Conservation (phyloP, 306 rosid genomes). For the Trifolium repens region DNA sequence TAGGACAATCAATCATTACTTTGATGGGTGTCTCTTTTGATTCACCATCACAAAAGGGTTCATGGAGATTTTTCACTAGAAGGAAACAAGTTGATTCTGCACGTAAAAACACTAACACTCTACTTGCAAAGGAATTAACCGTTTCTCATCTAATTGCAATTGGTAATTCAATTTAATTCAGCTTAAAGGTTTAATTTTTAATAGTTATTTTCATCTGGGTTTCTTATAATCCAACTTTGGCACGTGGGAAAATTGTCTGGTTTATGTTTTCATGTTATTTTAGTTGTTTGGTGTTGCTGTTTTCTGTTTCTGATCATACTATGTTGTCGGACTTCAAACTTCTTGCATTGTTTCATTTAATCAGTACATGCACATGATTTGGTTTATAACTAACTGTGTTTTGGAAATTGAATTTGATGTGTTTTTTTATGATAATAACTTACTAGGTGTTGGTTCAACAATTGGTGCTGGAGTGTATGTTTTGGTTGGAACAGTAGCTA, state of each 20-base stretch:
- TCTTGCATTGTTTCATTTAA: not conserved
- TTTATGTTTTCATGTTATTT: constrained; percentile 13
- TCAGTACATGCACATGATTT: not conserved
- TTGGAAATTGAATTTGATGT: constrained; percentile 13
- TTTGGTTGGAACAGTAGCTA: constrained; percentile 94
- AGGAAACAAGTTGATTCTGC: constrained; percentile 83
- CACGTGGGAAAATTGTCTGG: not conserved
- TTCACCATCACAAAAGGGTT: constrained; percentile 46
- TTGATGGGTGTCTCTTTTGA: constrained; percentile 64
- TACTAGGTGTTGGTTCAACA: constrained; percentile 89
- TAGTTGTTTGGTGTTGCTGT: not conserved
- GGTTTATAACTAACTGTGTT: not conserved
- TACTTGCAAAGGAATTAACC: constrained; percentile 80
- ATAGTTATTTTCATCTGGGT: constrained; percentile 32
- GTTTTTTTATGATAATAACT: constrained; percentile 18
- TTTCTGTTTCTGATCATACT: constrained; percentile 25
- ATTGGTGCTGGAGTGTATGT: constrained; percentile 98
- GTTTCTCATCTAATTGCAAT: constrained; percentile 76
- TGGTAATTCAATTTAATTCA: constrained; percentile 53
- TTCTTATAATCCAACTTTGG: constrained; percentile 9
- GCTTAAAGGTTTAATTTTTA: not conserved
- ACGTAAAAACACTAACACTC: constrained; percentile 37
- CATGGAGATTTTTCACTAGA: constrained; percentile 63
- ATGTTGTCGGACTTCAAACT: constrained; percentile 15
- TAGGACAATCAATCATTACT: not conserved